These are phyloP conservation scores for Vigna mungo DNA, from an alignment of 306 rosid genomes.

Conservation along the genomic window DNA sequence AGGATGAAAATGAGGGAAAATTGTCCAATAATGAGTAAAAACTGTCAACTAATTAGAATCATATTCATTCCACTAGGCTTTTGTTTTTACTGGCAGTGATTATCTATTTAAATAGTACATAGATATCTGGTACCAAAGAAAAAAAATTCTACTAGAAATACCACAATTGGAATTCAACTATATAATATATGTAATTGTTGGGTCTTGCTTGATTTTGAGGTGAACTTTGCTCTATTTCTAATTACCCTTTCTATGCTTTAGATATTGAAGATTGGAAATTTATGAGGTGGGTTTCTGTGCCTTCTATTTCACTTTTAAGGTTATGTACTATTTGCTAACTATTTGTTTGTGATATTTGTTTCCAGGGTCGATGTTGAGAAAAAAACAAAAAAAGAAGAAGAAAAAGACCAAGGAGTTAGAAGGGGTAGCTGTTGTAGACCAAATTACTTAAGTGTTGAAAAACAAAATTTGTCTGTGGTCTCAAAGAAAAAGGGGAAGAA, in stretches of 20 bases:
- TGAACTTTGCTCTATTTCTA: neutral
- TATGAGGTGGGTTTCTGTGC: neutral
- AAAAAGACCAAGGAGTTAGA: too few species aligned
- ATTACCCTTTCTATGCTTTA: neutral
- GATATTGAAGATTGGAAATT: slow-evolving; percentile 17
- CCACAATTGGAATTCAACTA: neutral
- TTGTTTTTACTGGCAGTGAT: neutral
- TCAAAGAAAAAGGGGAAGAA: too few species aligned
- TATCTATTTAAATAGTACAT: slow-evolving; percentile 35
- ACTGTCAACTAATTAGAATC: slow-evolving; percentile 11
- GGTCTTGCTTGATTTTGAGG: slow-evolving; percentile 21
- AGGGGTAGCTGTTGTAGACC: too few species aligned
- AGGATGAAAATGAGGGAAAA: slow-evolving; percentile 46
- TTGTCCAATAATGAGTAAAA: slow-evolving; percentile 64
- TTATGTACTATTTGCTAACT: slow-evolving; percentile 17
- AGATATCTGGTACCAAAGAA: neutral
- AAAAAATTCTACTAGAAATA: neutral
- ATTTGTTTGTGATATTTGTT: too few species aligned
- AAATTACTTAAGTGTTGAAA: too few species aligned
- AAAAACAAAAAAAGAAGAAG: too few species aligned
- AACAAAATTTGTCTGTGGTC: too few species aligned
- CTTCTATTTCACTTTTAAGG: neutral
- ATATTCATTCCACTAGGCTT: neutral
- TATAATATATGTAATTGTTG: slow-evolving; percentile 6
- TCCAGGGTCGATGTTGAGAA: too few species aligned